Evolutionary conservation across 192 early-diverging fungal genomes (phyloP).

Genomic region (Bifiguratus adelaidae): DNA sequence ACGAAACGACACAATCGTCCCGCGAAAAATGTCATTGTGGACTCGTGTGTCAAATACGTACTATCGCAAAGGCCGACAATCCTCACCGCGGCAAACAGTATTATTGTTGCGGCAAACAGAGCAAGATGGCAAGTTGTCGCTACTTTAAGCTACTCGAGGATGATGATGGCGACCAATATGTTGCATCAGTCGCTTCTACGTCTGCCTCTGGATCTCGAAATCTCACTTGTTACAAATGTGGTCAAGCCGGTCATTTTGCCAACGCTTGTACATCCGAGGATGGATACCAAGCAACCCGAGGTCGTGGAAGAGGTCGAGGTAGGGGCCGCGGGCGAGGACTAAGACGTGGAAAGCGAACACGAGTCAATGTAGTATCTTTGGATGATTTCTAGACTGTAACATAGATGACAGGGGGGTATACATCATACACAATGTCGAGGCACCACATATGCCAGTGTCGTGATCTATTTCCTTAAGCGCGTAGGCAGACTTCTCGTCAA

Average conservation of each 20-base stretch:
- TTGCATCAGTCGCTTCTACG: background rate
- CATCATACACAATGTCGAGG: too few species aligned
- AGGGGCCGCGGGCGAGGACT: background rate
- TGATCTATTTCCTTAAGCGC: too few species aligned
- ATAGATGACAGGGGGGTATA: too few species aligned
- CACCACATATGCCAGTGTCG: too few species aligned
- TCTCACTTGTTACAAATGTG: background rate
- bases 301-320: background rate
- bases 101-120: slow-evolving; percentile 3
- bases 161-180: background rate
- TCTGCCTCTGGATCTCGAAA: background rate
- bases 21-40: slow-evolving; percentile 2
- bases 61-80: background rate
- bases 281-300: background rate
- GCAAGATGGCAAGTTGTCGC: slow-evolving; percentile 1
- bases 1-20: background rate
- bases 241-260: background rate
- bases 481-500: too few species aligned
- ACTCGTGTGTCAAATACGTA: background rate
- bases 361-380: too few species aligned
- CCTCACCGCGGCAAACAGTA: slow-evolving; percentile 5
- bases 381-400: too few species aligned
- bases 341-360: background rate
- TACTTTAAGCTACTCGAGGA: slow-evolving; percentile 7
- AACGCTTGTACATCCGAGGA: background rate